Percentiles rank a stretch among this genome's conserved stretches.
phyloP scores from a whole-genome alignment of 176 grass and related monocot species.

The Oryza glumipatula region DNA sequence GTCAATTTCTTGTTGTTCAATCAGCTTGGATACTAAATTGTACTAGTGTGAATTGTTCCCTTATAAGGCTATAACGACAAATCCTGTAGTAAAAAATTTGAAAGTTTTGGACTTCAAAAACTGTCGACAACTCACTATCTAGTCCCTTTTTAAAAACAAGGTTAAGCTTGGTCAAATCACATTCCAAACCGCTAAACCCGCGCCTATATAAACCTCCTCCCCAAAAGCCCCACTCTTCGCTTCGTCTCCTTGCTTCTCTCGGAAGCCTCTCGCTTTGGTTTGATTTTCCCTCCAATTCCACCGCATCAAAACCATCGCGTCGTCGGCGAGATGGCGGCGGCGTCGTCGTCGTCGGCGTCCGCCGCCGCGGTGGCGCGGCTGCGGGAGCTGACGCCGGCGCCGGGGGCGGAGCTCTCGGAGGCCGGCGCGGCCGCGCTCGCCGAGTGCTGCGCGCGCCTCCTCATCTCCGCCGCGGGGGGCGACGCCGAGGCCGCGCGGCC shows the following conservation, averaged over 20 bases:
- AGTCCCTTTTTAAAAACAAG: not conserved
- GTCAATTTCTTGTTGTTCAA: too few relatives aligned
- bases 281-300: not conserved
- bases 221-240: not conserved
- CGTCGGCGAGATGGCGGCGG: slow-evolving; percentile 34
- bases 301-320: not conserved
- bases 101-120: too few relatives aligned
- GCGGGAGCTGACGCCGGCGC: slow-evolving; percentile 41
- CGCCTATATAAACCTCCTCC: slow-evolving; percentile 24
- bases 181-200: not conserved
- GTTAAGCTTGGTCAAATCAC: not conserved
- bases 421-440: slow-evolving; percentile 35
- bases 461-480: slow-evolving; percentile 21
- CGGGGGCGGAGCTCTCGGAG: slow-evolving; percentile 22
- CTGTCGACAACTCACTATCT: too few relatives aligned
- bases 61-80: too few relatives aligned
- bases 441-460: slow-evolving; percentile 49
- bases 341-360: not conserved
- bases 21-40: too few relatives aligned
- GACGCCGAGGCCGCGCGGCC: slow-evolving; percentile 32
- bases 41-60: too few relatives aligned
- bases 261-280: not conserved
- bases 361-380: slow-evolving; percentile 16
- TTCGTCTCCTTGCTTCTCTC: not conserved
- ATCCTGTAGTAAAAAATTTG: too few relatives aligned